Conservation (phyloP, 2,329 filamentous ascomycete genomes). For the Cercospora zeina region DNA sequence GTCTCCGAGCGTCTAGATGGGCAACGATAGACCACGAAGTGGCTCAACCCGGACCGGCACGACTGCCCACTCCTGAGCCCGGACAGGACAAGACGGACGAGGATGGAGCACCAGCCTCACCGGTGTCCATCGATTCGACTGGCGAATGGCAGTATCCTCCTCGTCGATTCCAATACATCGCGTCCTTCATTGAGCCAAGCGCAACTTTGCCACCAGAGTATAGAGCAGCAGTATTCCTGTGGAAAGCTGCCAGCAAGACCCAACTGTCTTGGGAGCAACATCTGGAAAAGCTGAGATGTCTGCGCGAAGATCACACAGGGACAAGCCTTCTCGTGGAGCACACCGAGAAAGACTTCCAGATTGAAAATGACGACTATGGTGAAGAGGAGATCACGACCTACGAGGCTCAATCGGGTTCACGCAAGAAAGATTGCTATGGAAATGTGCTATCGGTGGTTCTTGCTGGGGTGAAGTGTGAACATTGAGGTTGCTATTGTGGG, state of each 20-base stretch:
- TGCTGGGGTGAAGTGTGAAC: not conserved
- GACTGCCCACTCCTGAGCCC: not conserved
- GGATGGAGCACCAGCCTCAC: conserved; percentile 10
- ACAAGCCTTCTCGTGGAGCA: conserved; percentile 6
- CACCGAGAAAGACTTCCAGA: conserved; percentile 9
- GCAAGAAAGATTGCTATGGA: conserved; percentile 28
- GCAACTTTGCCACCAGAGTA: conserved; percentile 23
- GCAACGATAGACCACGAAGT: not conserved
- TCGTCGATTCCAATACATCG: conserved; percentile 29
- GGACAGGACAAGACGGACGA: not conserved
- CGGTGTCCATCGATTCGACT: conserved; percentile 21
- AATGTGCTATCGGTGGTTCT: conserved; percentile 24
- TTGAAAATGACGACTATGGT: conserved; percentile 14
- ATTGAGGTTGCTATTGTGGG: not conserved
- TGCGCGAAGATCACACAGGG: conserved; percentile 9
- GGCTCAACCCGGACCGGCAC: not conserved
- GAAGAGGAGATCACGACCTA: conserved; percentile 16
- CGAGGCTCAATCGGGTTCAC: conserved; percentile 19
- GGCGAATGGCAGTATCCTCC: conserved; percentile 29
- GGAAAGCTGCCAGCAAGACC: conserved; percentile 28
- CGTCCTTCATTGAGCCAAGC: conserved; percentile 24
- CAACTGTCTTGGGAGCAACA: conserved; percentile 29
- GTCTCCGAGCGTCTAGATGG: not conserved
- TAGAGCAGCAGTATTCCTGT: conserved; percentile 28
- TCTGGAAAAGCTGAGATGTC: conserved; percentile 8